Conservation (phyloP, 352 stramenopile genomes). For the Phytophthora macrochlamydospora region DNA sequence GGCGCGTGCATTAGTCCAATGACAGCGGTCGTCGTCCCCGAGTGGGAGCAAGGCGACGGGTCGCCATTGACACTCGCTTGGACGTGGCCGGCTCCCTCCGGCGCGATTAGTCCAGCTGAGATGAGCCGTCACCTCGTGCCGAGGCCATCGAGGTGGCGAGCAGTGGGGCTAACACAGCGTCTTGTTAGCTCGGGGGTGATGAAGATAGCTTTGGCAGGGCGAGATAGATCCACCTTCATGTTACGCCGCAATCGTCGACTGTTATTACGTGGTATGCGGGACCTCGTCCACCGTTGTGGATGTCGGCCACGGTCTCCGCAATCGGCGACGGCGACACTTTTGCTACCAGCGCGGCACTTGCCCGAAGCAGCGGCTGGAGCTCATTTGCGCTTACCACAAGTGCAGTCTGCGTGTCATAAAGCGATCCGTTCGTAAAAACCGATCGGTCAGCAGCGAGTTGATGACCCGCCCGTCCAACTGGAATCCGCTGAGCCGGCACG, state of each 20-base stretch:
- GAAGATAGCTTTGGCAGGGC: background rate
- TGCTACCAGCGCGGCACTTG: too few relatives aligned
- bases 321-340: too few relatives aligned
- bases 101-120: constrained; percentile 14
- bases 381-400: background rate
- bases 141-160: constrained; percentile 1
- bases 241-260: too few relatives aligned
- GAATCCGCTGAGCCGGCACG: background rate
- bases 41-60: constrained; percentile 12
- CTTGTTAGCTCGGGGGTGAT: constrained; percentile 9
- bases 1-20: constrained; percentile 27
- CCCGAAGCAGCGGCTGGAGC: too few relatives aligned
- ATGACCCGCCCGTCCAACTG: background rate
- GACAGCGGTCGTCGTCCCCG: constrained; percentile 12
- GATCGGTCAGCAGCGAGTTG: background rate
- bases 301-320: too few relatives aligned
- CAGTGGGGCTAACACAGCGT: constrained; percentile 5
- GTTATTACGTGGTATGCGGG: too few relatives aligned
- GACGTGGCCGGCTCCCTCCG: constrained; percentile 17
- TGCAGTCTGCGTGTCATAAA: too few relatives aligned
- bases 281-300: too few relatives aligned
- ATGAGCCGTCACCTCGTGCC: constrained; percentile 17
- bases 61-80: background rate
- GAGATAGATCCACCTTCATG: too few relatives aligned
- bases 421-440: too few relatives aligned